Evolutionary conservation across 148 eudicot species (phyloP).

Genomic region (Rhododendron kiyosumense): DNA sequence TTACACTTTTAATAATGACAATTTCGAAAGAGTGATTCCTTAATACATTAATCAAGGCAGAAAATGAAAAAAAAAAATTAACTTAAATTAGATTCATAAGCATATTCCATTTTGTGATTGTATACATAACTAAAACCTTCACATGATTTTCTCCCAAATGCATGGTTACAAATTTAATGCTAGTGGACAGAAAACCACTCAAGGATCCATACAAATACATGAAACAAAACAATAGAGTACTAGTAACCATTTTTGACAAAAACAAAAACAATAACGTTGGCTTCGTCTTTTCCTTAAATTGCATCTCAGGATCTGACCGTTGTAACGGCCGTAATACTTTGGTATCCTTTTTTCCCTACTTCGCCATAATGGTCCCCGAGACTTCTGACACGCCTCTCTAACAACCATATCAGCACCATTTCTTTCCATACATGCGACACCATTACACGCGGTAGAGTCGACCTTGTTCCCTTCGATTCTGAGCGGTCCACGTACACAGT

Average conservation of each 20-base stretch:
- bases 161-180: neutral
- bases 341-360: neutral
- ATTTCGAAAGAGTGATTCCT: too few relatives aligned
- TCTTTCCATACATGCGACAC: neutral
- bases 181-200: neutral
- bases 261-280: neutral
- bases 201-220: too few relatives aligned
- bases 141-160: neutral
- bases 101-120: too few relatives aligned
- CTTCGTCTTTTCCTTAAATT: constrained; percentile 1
- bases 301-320: neutral
- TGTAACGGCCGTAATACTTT: neutral
- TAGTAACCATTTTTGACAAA: too few relatives aligned
- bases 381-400: neutral
- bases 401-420: neutral
- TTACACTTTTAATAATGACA: too few relatives aligned
- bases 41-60: too few relatives aligned
- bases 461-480: neutral
- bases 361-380: neutral
- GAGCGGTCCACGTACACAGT: neutral
- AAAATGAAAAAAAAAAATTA: too few relatives aligned
- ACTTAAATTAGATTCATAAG: too few relatives aligned
- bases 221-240: too few relatives aligned
- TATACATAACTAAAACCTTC: too few relatives aligned
- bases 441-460: neutral